phyloP scores from a whole-genome alignment of 208 protist species.

The Trypanosoma boissoni region DNA sequence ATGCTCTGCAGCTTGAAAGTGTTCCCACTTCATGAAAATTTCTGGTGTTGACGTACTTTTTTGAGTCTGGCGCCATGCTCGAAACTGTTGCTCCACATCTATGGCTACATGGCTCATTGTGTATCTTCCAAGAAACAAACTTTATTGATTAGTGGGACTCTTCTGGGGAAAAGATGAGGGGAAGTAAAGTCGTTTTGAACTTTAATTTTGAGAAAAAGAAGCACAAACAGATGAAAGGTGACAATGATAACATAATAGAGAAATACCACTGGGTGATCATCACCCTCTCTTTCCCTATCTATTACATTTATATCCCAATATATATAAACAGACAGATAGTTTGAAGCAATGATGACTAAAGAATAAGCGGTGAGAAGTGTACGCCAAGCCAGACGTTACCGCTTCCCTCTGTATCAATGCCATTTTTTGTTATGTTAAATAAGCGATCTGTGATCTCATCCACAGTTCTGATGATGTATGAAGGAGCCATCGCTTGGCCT shows the following conservation, averaged over 20 bases:
- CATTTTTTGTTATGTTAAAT: conserved; percentile 27
- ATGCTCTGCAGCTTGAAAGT: conserved; percentile 3
- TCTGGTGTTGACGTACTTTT: conserved; percentile 9
- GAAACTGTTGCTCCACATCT: conserved; percentile 52
- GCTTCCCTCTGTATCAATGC: conserved; percentile 6
- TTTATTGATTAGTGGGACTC: conserved; percentile 9
- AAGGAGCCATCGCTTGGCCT: conserved; percentile 19
- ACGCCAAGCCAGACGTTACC: conserved; percentile 19
- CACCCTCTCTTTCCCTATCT: background rate
- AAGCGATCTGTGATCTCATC: conserved; percentile 68
- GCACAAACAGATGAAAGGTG: no score
- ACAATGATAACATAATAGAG: no score
- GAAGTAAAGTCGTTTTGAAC: no score
- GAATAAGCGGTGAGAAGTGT: conserved; percentile 11
- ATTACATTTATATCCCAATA: background rate
- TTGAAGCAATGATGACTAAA: background rate
- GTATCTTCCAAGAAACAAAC: background rate
- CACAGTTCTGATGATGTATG: conserved; percentile 45
- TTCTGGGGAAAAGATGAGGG: background rate
- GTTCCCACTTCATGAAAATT: conserved; percentile 18
- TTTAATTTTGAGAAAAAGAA: no score
- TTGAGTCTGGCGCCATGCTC: conserved; percentile 24
- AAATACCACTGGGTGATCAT: no score
- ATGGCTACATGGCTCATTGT: conserved; percentile 15
- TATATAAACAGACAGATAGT: background rate